phyloP scores from a whole-genome alignment of 2,329 filamentous ascomycete species.

The Penicillium palitans region DNA sequence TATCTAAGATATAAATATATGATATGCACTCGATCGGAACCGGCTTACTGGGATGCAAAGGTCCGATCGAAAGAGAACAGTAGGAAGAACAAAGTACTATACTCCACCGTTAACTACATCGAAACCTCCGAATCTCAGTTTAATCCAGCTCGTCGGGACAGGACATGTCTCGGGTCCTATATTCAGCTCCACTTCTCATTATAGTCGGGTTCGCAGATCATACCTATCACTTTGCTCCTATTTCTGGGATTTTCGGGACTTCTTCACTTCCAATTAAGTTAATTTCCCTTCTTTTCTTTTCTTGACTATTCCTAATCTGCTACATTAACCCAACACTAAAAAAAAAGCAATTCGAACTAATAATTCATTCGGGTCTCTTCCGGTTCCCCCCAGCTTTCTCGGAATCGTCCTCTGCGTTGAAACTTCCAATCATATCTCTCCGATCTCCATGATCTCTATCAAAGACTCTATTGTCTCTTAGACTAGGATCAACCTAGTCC shows the following conservation, averaged over 20 bases:
- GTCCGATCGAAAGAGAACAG: slow-evolving; percentile 1
- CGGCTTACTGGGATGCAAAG: slow-evolving; percentile 19
- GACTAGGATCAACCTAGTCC: background rate
- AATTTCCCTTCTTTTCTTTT: background rate
- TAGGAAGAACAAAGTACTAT: background rate
- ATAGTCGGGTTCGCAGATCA: background rate
- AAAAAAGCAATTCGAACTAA: background rate
- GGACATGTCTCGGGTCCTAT: background rate
- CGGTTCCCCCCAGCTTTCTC: background rate
- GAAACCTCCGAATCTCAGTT: slow-evolving; percentile 1
- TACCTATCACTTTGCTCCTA: background rate
- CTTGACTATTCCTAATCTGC: background rate
- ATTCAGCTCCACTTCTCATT: background rate
- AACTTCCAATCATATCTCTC: background rate
- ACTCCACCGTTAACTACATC: background rate
- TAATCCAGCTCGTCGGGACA: background rate
- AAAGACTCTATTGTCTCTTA: background rate
- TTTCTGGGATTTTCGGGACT: background rate
- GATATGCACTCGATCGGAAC: slow-evolving; percentile 14
- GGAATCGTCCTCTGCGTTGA: background rate
- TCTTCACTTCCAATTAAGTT: background rate
- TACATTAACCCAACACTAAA: background rate
- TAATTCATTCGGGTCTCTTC: background rate
- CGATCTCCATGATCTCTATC: slow-evolving; percentile 2
- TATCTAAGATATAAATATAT: background rate